A percentile compares a stretch with the other conserved stretches of the same genome.
Evolutionary conservation across 1,284 basidiomycete genomes (phyloP).

Genomic region (Ceratobasidium sp.): DNA sequence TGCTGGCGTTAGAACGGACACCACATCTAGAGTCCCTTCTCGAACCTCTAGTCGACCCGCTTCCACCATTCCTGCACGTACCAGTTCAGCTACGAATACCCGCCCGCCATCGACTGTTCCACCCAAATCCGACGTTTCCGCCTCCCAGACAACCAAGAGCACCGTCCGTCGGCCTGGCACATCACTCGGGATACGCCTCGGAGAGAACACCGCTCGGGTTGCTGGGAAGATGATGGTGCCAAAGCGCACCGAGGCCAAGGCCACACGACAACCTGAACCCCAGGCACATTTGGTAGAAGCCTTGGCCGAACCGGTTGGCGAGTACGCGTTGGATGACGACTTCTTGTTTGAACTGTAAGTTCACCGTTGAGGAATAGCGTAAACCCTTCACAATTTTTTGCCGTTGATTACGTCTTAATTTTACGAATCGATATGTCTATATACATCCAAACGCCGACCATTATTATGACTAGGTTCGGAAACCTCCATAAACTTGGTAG

Average conservation of each 20-base stretch:
- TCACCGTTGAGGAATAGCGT: not conserved
- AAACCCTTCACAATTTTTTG: not conserved
- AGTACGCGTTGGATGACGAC: slow-evolving; percentile 29
- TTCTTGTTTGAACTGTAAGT: slow-evolving; percentile 40
- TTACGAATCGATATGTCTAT: not conserved
- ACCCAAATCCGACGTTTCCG: slow-evolving; percentile 1
- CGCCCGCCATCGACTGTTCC: slow-evolving; percentile 15
- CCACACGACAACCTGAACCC: not conserved
- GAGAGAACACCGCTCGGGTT: slow-evolving; percentile 18
- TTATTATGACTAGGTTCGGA: too few relatives aligned
- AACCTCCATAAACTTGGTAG: too few relatives aligned
- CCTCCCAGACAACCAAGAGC: not conserved
- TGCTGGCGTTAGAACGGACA: slow-evolving; percentile 19
- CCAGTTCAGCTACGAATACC: slow-evolving; percentile 2
- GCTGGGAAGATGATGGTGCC: slow-evolving; percentile 30
- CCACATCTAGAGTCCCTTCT: slow-evolving; percentile 18
- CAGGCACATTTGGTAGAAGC: slow-evolving; percentile 35
- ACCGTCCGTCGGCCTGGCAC: slow-evolving; percentile 12
- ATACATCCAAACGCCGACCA: too few relatives aligned
- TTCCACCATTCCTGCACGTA: slow-evolving; percentile 12
- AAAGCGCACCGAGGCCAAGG: slow-evolving; percentile 22
- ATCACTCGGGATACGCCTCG: slow-evolving; percentile 26
- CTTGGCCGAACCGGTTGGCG: slow-evolving; percentile 7
- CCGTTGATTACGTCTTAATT: slow-evolving; percentile 1
- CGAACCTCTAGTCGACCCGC: slow-evolving; percentile 6